Conservation (phyloP, 306 rosid species). For the Hippophae rhamnoides region DNA sequence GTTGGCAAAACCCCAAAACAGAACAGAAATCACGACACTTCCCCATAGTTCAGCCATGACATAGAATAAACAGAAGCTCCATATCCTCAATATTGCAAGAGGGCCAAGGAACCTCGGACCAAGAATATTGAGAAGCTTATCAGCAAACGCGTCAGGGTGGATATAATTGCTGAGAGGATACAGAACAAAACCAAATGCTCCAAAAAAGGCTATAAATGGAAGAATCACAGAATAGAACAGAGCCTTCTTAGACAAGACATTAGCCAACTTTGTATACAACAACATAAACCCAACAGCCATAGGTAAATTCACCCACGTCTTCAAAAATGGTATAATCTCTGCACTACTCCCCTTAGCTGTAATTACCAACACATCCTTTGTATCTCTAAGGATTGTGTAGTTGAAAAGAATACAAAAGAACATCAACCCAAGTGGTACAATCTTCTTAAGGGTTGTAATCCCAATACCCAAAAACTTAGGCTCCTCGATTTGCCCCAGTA, state of each 20-base stretch:
- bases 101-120: slow-evolving; percentile 94
- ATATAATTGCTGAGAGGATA: slow-evolving; percentile 72
- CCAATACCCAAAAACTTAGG: slow-evolving; percentile 71
- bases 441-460: slow-evolving; percentile 57
- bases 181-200: slow-evolving; percentile 79
- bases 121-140: slow-evolving; percentile 62
- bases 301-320: slow-evolving; percentile 93
- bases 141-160: slow-evolving; percentile 79
- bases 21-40: slow-evolving; percentile 84
- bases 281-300: slow-evolving; percentile 95
- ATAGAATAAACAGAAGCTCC: slow-evolving; percentile 95
- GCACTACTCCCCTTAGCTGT: slow-evolving; percentile 96
- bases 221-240: slow-evolving; percentile 73
- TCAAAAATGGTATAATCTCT: slow-evolving; percentile 86
- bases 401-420: slow-evolving; percentile 89
- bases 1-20: slow-evolving; percentile 96
- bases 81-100: slow-evolving; percentile 79
- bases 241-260: slow-evolving; percentile 79
- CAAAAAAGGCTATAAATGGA: slow-evolving; percentile 85
- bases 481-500: slow-evolving; percentile 33
- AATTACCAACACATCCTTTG: slow-evolving; percentile 78
- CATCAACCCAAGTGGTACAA: slow-evolving; percentile 84
- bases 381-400: slow-evolving; percentile 86
- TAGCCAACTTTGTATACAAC: slow-evolving; percentile 61
- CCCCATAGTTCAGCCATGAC: slow-evolving; percentile 99